A percentile compares a stretch with the other conserved stretches of the same genome.
phyloP scores from a whole-genome alignment of 805 yeast genomes.

The Barnettozyma pratensis region DNA sequence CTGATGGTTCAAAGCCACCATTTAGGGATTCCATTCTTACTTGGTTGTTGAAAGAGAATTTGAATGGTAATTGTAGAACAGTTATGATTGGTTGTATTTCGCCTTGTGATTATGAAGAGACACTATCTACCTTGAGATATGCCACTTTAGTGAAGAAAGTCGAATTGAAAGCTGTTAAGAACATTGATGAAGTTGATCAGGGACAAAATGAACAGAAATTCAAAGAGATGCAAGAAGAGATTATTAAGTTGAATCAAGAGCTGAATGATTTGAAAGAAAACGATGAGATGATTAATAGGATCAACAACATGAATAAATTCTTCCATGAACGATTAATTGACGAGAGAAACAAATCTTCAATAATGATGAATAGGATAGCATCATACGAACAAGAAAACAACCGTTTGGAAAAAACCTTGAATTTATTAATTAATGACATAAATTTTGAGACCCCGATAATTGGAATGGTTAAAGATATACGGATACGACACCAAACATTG shows the following conservation, averaged over 20 bases:
- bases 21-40: slow-evolving; percentile 67
- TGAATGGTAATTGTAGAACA: slow-evolving; percentile 86
- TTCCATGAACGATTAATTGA: slow-evolving; percentile 25
- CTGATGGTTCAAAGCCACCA: slow-evolving; percentile 27
- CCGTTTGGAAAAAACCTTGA: slow-evolving; percentile 2
- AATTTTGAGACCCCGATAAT: slow-evolving; percentile 1
- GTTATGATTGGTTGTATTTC: slow-evolving; percentile 84
- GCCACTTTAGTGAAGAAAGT: slow-evolving; percentile 74
- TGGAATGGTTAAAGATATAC: background rate
- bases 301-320: slow-evolving; percentile 21
- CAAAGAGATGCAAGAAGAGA: slow-evolving; percentile 16
- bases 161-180: slow-evolving; percentile 52
- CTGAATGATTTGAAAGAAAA: slow-evolving; percentile 18
- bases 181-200: slow-evolving; percentile 24
- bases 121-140: slow-evolving; percentile 68
- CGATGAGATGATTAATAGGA: slow-evolving; percentile 15
- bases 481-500: background rate
- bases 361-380: slow-evolving; percentile 13
- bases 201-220: slow-evolving; percentile 12
- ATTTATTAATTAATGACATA: slow-evolving; percentile 7
- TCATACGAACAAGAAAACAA: slow-evolving; percentile 1
- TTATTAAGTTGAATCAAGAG: slow-evolving; percentile 14
- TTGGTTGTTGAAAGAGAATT: slow-evolving; percentile 66
- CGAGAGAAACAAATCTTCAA: slow-evolving; percentile 22
- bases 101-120: slow-evolving; percentile 75